A percentile compares a stretch with the other conserved stretches of the same genome.
Conservation (phyloP, 2,329 filamentous ascomycete genomes). For the Xylariaceae sp. region DNA sequence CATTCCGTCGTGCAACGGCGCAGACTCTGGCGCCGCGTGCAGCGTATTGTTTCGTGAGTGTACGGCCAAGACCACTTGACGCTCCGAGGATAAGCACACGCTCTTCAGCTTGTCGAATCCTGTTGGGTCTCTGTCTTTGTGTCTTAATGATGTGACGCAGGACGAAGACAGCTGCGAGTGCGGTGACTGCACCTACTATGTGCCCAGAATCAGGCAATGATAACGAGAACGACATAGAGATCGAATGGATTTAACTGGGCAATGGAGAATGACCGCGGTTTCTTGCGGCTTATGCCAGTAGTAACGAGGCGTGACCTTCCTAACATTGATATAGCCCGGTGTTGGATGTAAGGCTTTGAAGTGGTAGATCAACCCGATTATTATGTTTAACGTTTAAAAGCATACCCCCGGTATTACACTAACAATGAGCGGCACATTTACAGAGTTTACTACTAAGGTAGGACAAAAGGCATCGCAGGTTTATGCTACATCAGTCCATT, state of each 20-base stretch:
- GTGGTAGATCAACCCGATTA: slow-evolving; percentile 1
- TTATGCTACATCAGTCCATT: too few species aligned
- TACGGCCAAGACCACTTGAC: slow-evolving; percentile 44
- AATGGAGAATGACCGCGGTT: not conserved
- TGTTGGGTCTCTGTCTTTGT: slow-evolving; percentile 9
- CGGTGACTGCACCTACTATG: slow-evolving; percentile 19
- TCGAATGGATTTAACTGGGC: not conserved
- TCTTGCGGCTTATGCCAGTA: too few species aligned
- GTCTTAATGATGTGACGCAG: slow-evolving; percentile 16
- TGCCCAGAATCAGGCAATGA: slow-evolving; percentile 11
- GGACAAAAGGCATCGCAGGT: too few species aligned
- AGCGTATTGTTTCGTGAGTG: slow-evolving; percentile 39
- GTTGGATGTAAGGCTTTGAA: slow-evolving; percentile 5
- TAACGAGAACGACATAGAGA: not conserved
- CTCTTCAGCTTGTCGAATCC: slow-evolving; percentile 32
- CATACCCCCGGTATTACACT: too few species aligned
- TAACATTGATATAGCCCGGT: not conserved
- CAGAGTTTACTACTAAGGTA: too few species aligned
- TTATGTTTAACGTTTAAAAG: too few species aligned
- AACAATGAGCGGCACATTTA: too few species aligned
- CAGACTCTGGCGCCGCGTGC: slow-evolving; percentile 41
- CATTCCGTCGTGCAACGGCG: slow-evolving; percentile 40
- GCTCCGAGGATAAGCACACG: slow-evolving; percentile 45
- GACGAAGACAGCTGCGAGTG: slow-evolving; percentile 24
- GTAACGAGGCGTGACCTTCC: too few species aligned